A percentile compares a stretch with the other conserved stretches of the same genome.
Evolutionary conservation across 2,329 filamentous ascomycete species (phyloP).

Genomic region (Colletotrichum cuscutae): DNA sequence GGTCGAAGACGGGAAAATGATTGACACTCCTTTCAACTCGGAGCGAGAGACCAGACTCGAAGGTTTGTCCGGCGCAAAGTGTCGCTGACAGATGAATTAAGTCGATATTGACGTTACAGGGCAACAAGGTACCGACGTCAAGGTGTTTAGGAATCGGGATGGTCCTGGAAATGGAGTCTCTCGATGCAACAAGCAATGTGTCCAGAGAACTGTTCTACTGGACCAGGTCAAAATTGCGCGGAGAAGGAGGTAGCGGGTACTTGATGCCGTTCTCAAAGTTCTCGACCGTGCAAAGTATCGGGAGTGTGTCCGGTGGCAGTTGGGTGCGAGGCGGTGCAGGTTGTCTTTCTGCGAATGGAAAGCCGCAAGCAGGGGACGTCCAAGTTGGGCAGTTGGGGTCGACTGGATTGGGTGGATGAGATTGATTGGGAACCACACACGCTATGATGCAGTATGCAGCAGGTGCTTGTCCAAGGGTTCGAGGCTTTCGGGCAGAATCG

Average conservation of each 20-base stretch:
- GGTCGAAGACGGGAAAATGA: conserved; percentile 22
- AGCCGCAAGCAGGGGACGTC: conserved; percentile 31
- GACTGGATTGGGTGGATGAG: conserved; percentile 10
- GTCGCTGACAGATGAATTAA: conserved; percentile 11
- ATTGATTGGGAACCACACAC: conserved; percentile 17
- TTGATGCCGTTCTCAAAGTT: background rate
- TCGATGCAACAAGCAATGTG: conserved; percentile 20
- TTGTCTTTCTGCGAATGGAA: conserved; percentile 31
- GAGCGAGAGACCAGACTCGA: conserved; percentile 8
- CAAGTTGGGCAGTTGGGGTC: conserved; percentile 4
- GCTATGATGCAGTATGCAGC: conserved; percentile 14
- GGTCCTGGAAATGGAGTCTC: conserved; percentile 4
- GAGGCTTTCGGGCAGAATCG: conserved; percentile 31
- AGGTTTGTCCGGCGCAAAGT: conserved; percentile 18
- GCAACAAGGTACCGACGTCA: background rate
- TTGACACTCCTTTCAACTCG: conserved; percentile 13
- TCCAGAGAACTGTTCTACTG: background rate
- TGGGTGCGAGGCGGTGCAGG: conserved; percentile 30
- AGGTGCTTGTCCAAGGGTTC: conserved; percentile 25
- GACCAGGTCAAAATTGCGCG: background rate
- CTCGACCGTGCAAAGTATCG: background rate
- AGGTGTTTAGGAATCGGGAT: conserved; percentile 12
- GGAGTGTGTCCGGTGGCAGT: conserved; percentile 7
- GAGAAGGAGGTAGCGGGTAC: conserved; percentile 13
- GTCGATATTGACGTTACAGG: background rate